Conservation (phyloP, 2,329 filamentous ascomycete genomes). For the Colletotrichum scovillei region DNA sequence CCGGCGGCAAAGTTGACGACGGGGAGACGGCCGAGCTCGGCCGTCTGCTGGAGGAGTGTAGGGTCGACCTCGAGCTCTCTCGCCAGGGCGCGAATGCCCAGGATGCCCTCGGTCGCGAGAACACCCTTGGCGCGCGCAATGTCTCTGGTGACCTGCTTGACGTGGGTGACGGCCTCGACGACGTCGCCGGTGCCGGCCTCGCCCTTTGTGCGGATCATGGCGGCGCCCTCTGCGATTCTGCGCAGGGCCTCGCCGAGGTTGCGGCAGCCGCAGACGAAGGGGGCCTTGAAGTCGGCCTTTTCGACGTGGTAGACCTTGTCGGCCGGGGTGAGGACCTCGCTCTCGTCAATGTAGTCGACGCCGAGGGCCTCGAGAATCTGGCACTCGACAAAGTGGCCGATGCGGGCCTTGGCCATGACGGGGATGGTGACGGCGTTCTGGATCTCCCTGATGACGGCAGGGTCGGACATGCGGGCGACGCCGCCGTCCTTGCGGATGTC, state of each 20-base stretch:
- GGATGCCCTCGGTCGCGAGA: conserved; percentile 64
- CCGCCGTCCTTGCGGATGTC: conserved; percentile 94
- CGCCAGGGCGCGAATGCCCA: conserved; percentile 75
- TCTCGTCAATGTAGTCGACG: conserved; percentile 98
- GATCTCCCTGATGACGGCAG: conserved; percentile 93
- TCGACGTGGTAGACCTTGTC: conserved; percentile 92
- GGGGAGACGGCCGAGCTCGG: conserved; percentile 86
- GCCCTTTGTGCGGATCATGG: conserved; percentile 99
- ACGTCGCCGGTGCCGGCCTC: conserved; percentile 98
- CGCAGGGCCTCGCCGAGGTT: conserved; percentile 94
- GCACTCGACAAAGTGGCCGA: conserved; percentile 98
- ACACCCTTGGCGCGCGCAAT: conserved; percentile 85
- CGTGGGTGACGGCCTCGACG: conserved; percentile 95
- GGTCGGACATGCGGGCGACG: conserved; percentile 97
- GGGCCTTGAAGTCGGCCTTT: conserved; percentile 83
- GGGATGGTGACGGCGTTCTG: conserved; percentile 95
- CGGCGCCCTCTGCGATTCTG: conserved; percentile 90
- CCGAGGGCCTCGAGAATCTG: conserved; percentile 96
- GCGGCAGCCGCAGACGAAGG: conserved; percentile 96
- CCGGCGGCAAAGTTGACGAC: conserved; percentile 98
- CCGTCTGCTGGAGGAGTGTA: conserved; percentile 85
- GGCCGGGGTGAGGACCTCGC: conserved; percentile 95
- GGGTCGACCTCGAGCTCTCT: conserved; percentile 85
- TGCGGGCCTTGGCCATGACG: conserved; percentile 98
- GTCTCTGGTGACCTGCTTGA: conserved; percentile 87